A percentile compares a stretch with the other conserved stretches of the same genome.
These are phyloP conservation scores for Debaryomyces sp. DNA, from an alignment of 1,139 yeast species.

Conservation along the genomic window DNA sequence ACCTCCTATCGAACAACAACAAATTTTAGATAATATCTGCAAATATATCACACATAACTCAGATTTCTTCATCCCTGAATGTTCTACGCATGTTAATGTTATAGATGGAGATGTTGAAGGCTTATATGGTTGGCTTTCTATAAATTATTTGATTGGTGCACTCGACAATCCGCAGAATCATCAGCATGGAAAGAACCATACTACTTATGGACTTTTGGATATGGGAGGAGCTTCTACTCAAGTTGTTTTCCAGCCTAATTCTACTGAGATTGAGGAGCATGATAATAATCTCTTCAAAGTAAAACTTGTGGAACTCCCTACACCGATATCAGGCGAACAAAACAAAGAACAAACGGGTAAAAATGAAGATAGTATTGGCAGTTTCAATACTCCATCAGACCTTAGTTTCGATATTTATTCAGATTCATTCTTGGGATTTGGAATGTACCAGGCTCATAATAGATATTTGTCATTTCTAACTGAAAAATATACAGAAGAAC, in stretches of 20 bases:
- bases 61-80: constrained; percentile 59
- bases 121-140: constrained; percentile 77
- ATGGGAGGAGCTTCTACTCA: constrained; percentile 93
- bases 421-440: constrained; percentile 75
- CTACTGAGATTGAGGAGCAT: constrained; percentile 56
- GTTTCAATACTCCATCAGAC: constrained; percentile 17
- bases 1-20: constrained; percentile 54
- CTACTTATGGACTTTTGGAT: constrained; percentile 74
- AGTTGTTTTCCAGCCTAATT: constrained; percentile 73
- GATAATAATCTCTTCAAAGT: constrained; percentile 56
- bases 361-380: constrained; percentile 8
- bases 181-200: constrained; percentile 53
- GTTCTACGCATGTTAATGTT: constrained; percentile 62
- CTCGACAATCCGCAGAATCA: constrained; percentile 53
- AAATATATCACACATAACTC: constrained; percentile 53
- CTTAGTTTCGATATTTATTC: constrained; percentile 59
- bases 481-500: constrained; percentile 21
- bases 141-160: constrained; percentile 68
- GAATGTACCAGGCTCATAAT: constrained; percentile 68
- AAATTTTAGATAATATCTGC: constrained; percentile 58
- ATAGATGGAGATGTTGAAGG: constrained; percentile 83
- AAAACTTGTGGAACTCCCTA: constrained; percentile 45
- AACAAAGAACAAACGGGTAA: constrained; percentile 13
- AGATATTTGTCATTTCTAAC: constrained; percentile 47
- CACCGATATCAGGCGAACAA: constrained; percentile 15